Evolutionary conservation across 1,284 basidiomycete species (phyloP), one percentile per base, ranked within the genome.

Genomic region (Boletus hoseneyae): DNA sequence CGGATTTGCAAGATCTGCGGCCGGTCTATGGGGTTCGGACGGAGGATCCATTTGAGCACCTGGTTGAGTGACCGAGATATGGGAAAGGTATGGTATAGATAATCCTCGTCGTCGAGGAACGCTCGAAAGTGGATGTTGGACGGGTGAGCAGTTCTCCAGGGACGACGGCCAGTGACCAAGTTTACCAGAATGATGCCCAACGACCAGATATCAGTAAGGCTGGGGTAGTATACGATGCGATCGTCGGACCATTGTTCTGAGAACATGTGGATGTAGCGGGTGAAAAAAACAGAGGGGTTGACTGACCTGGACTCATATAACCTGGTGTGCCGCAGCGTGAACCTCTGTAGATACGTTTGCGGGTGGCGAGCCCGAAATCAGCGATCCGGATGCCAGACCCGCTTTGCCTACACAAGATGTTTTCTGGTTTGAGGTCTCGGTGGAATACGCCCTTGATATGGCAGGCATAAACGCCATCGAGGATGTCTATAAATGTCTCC

Each of bases 181-280:
- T 95, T 97, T 59, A 88, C 80, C 46, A 95, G 77, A 55, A 85
- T 79, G 58, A 94, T 82, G 15, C 92, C 93, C 50, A 97, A 76
- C 3, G 94, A 86, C 96, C 96, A 98, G 52, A 97, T 79, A 64
- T 98, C 95, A 65, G 85, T 88, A 53, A 81, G 76, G 19, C 74
- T 74, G 18, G 91, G 87, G 41, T 80, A 87, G 16, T 51, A 62
- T 8, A 55, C 44, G 11, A 47, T 40, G 2, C 3, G 29, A 30
- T 61, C 16, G 1, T 61, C 16, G 1, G 16, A 1, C 50, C 54
- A 87, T 66, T 89, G 92, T 65, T 93, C 91, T 81, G 42, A 39
- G 45, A 47, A n/a, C 8, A 36, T 5, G 54, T 60, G 46, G 57
- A 54, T 41, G 19, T n/a, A 51, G 6, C 11, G 48, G 18, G 11